These are phyloP conservation scores for Furcasterigmium sp. DNA, from an alignment of 2,329 filamentous ascomycete species.

Conservation along the genomic window DNA sequence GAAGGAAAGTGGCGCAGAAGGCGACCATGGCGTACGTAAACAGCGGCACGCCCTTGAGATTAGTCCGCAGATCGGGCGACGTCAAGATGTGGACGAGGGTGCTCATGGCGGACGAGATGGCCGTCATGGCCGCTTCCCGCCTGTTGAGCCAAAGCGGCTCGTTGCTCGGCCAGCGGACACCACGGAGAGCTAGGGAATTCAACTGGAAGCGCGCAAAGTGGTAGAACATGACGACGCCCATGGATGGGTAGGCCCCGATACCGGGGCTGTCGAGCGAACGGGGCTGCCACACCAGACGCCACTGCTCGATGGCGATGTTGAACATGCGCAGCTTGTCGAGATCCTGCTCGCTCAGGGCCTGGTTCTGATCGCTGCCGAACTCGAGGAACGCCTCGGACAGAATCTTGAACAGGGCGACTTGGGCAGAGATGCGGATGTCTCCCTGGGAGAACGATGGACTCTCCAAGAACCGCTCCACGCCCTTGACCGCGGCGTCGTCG, in stretches of 20 bases:
- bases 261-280: constrained; percentile 5
- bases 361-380: constrained; percentile 7
- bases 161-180: constrained; percentile 3
- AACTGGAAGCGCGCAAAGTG: constrained; percentile 11
- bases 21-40: constrained; percentile 30
- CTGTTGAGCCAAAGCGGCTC: constrained; percentile 2
- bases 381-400: constrained; percentile 8
- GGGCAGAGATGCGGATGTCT: constrained; percentile 14
- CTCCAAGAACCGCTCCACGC: constrained; percentile 19
- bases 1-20: constrained; percentile 27
- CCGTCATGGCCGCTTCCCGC: constrained; percentile 17
- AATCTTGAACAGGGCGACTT: constrained; percentile 11
- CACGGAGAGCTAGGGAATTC: constrained; percentile 9
- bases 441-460: constrained; percentile 13
- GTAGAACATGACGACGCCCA: constrained; percentile 9
- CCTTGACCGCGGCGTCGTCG: constrained; percentile 13
- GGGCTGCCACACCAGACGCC: constrained; percentile 5
- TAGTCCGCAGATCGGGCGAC: constrained; percentile 23
- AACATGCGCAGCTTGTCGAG: constrained; percentile 8
- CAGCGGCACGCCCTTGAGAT: constrained; percentile 26
- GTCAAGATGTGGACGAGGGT: constrained; percentile 31
- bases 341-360: constrained; percentile 6
- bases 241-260: constrained; percentile 10
- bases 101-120: constrained; percentile 16
- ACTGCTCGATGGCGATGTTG: constrained; percentile 8